Base-by-base conservation (phyloP, 768 basidiomycete species). In the Tylopilus plumbeoviolaceoides region DNA sequence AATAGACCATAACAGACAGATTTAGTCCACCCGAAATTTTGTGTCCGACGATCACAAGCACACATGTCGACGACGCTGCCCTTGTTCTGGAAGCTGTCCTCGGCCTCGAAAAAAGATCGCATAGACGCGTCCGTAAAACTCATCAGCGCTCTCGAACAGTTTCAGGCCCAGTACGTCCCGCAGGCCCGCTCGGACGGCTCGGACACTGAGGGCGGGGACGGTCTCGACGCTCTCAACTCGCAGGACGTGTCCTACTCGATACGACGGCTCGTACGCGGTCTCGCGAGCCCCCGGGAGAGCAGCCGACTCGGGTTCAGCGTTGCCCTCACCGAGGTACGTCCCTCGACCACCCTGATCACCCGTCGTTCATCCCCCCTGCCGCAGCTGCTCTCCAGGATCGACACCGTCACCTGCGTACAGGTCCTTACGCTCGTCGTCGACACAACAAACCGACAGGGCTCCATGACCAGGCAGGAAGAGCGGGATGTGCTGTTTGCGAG, bases 301-400 rank as follows among this genome's bases (percentile, higher is more conserved):
- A 95, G 93, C 69, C 74, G 95, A 59, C 74, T 98, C 35, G 95
- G 95, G 17, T 99, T 98, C 66, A 92, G 94, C 9, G 95, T 99
- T 41, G 93, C 94, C 30, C 74, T 99, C 59, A 93, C 95, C 0
- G 95, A 97, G 78, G 95, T 95, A 63, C 60, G 81, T 51, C 30
- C 20, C 38, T n/a, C 42, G n/a, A 38, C 7, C 36, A n/a, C n/a
- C n/a, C n/a, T n/a, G n/a, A n/a, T n/a, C 46, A 1, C 43, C 54
- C 39, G 47, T 50, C 23, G 15, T 49, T 55, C 11, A 57, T 54
- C 46, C 38, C 46, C 38, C 18, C 15, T 11, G 4, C n/a, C 23
- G 14, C 50, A 97, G 95, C 76, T 97, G 11, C 73, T 97, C 31
- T 85, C 87, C 31, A 78, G 89, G 42, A 75, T 93, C 59, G 73